Conservation (phyloP, 371 early-diverging fungal genomes). For the Mortierella sp. region DNA sequence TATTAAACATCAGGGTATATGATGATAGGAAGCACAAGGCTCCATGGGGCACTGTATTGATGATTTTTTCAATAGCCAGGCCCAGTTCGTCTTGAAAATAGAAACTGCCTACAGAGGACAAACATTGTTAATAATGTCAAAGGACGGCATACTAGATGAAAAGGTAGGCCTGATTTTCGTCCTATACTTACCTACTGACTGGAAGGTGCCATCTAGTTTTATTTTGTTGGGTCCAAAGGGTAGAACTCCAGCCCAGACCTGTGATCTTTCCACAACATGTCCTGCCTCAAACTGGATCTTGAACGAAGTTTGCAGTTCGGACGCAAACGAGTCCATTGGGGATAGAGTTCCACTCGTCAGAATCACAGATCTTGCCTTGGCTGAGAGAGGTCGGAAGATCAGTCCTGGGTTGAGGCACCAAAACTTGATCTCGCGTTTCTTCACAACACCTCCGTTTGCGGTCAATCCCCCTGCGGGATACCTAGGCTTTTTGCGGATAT, state of each 20-base stretch:
- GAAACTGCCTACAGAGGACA: slow-evolving; percentile 9
- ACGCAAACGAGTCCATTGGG: slow-evolving; percentile 78
- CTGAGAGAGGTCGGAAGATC: slow-evolving; percentile 63
- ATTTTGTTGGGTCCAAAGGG: slow-evolving; percentile 25
- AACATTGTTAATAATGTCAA: too few relatives aligned
- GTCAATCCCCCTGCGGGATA: not conserved
- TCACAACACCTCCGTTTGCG: slow-evolving; percentile 11
- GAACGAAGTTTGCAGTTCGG: slow-evolving; percentile 66
- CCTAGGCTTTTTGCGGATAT: not conserved
- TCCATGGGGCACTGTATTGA: slow-evolving; percentile 65
- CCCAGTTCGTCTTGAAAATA: slow-evolving; percentile 80
- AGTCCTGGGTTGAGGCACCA: slow-evolving; percentile 76
- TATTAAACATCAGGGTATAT: slow-evolving; percentile 62
- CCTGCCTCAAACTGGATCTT: slow-evolving; percentile 27
- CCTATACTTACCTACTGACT: slow-evolving; percentile 5
- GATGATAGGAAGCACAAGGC: slow-evolving; percentile 74
- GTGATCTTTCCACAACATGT: slow-evolving; percentile 34
- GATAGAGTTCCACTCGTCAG: slow-evolving; percentile 90
- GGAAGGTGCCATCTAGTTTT: slow-evolving; percentile 29
- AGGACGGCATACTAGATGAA: too few relatives aligned
- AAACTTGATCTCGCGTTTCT: slow-evolving; percentile 52
- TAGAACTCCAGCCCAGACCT: slow-evolving; percentile 42
- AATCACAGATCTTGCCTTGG: slow-evolving; percentile 68
- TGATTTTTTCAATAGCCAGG: slow-evolving; percentile 60
- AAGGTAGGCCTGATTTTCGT: not conserved